Percentiles rank a stretch among this genome's conserved stretches.
Conservation (phyloP, 2,329 filamentous ascomycete species). For the Cladophialophora bantiana region DNA sequence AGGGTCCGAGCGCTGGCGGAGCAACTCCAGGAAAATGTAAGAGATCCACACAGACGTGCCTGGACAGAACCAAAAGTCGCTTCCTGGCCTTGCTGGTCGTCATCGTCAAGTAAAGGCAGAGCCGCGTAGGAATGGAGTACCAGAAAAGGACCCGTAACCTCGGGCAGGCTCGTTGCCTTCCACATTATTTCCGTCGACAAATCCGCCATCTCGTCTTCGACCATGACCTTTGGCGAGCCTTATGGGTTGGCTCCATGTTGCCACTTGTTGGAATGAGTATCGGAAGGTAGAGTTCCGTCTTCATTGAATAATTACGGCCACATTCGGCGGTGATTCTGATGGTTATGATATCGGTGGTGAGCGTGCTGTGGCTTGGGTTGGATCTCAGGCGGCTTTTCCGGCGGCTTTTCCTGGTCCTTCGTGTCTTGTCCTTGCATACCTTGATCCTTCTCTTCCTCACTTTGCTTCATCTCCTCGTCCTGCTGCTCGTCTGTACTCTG, state of each 20-base stretch:
- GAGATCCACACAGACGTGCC: not conserved
- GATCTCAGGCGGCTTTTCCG: not conserved
- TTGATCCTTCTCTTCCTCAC: conserved; percentile 8
- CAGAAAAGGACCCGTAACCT: not conserved
- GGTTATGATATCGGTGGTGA: conserved; percentile 19
- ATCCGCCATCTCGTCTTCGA: not conserved
- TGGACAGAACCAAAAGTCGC: not conserved
- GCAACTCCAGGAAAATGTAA: not conserved
- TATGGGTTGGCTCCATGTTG: not conserved
- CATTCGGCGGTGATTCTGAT: conserved; percentile 14
- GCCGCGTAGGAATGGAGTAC: not conserved
- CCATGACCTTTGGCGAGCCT: not conserved
- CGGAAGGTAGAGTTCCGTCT: not conserved
- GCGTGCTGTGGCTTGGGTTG: conserved; percentile 1
- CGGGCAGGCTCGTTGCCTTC: not conserved
- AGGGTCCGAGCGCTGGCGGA: not conserved
- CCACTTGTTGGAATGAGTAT: not conserved
- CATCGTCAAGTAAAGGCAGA: not conserved
- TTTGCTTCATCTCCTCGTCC: not conserved
- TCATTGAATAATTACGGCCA: conserved; percentile 12
- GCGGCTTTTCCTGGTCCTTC: not conserved
- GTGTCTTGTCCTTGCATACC: not conserved
- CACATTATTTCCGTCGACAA: not conserved
- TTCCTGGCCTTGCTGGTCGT: not conserved
- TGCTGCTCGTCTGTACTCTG: conserved; percentile 3